A percentile compares a stretch with the other conserved stretches of the same genome.
phyloP scores from a whole-genome alignment of 352 stramenopile genomes.

The Thalassiosira mediterranea region DNA sequence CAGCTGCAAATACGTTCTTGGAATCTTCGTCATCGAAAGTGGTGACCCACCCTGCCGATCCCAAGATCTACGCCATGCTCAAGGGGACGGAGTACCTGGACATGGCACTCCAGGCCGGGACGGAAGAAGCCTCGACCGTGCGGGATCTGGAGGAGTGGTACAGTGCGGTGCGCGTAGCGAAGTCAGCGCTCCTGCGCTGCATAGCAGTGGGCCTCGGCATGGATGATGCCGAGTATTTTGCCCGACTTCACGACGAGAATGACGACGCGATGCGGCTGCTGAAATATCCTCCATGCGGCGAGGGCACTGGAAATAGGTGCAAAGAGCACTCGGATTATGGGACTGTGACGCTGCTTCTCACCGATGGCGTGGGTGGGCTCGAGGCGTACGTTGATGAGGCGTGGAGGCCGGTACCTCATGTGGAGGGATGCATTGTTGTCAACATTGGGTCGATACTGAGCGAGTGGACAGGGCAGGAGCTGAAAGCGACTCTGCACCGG shows the following conservation, averaged over 20 bases:
- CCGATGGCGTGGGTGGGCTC: slow-evolving; percentile 64
- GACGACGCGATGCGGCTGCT: slow-evolving; percentile 59
- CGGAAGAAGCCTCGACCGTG: too few species aligned
- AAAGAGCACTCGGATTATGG: slow-evolving; percentile 79
- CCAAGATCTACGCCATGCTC: slow-evolving; percentile 69
- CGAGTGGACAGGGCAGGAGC: slow-evolving; percentile 54
- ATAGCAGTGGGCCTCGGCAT: slow-evolving; percentile 59
- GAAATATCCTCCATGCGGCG: slow-evolving; percentile 41
- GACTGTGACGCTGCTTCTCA: slow-evolving; percentile 69
- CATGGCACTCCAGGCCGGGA: neutral
- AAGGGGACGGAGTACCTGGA: slow-evolving; percentile 11
- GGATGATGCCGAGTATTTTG: slow-evolving; percentile 48
- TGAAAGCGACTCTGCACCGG: slow-evolving; percentile 66
- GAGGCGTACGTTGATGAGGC: slow-evolving; percentile 55
- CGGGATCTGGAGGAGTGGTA: slow-evolving; percentile 58
- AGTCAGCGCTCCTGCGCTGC: slow-evolving; percentile 47
- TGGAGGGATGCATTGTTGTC: slow-evolving; percentile 56
- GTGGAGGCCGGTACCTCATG: slow-evolving; percentile 63
- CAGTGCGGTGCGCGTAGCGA: slow-evolving; percentile 42
- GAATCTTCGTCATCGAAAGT: slow-evolving; percentile 16
- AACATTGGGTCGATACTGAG: slow-evolving; percentile 67
- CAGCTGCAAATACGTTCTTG: slow-evolving; percentile 36
- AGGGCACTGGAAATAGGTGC: slow-evolving; percentile 59
- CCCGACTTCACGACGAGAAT: slow-evolving; percentile 56
- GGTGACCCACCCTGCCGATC: slow-evolving; percentile 67